Conservation (phyloP, 371 early-diverging fungal genomes). For the Mortierella sp. region DNA sequence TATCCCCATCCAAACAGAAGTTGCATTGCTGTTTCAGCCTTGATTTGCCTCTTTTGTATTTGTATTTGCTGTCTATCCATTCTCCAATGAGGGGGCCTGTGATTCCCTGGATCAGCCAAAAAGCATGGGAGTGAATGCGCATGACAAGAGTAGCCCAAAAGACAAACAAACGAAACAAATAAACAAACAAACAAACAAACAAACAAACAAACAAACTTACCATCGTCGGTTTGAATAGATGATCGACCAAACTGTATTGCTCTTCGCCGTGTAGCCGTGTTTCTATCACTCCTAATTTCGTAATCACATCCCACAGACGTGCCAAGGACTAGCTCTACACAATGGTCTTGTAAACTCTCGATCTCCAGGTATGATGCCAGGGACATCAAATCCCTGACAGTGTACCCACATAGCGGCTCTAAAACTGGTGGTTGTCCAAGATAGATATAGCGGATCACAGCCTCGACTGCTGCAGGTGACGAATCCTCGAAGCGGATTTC, state of each 20-base stretch:
- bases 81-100: background rate
- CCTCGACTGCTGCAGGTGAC: slow-evolving; percentile 30
- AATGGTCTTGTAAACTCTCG: slow-evolving; percentile 29
- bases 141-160: no score
- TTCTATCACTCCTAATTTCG: background rate
- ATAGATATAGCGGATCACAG: slow-evolving; percentile 36
- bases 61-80: background rate
- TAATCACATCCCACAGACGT: background rate
- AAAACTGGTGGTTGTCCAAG: slow-evolving; percentile 22
- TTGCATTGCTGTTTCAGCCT: slow-evolving; percentile 15
- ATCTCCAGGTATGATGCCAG: slow-evolving; percentile 31
- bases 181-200: no score
- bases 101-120: no score
- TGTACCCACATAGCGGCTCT: slow-evolving; percentile 30
- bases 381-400: slow-evolving; percentile 45
- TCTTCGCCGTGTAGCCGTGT: background rate
- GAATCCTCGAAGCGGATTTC: slow-evolving; percentile 43
- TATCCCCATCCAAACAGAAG: slow-evolving; percentile 46
- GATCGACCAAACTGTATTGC: no score
- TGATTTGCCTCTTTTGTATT: background rate
- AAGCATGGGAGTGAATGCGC: no score
- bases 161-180: no score
- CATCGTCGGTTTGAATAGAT: no score
- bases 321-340: slow-evolving; percentile 39
- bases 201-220: no score